Base-by-base conservation (phyloP, 371 early-diverging fungal species). In the Mortierella sp. region DNA sequence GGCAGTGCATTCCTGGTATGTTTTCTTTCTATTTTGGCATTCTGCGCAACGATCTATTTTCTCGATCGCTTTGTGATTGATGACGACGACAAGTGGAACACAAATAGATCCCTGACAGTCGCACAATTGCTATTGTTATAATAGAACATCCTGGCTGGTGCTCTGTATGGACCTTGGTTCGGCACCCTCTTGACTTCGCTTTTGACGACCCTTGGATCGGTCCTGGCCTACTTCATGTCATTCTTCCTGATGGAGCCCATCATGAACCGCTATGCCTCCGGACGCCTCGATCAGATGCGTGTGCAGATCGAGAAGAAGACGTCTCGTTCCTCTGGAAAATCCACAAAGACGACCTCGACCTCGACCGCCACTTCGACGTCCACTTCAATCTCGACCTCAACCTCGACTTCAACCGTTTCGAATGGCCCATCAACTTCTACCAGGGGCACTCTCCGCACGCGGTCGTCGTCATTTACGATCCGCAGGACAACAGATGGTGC, bases 71-170 rank as follows among this genome's bases (percentile, higher is more conserved):
- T 58, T 34, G 41, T 43, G 70, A 37, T 37, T 16, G 39, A 66
- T 40, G 53, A 48, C 40, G 34, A 61, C 53, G 14, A 39, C 29
- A 9, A 31, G 29, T 16, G 19, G 19, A 19, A 45, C 43, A n/a
- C n/a, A n/a, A n/a, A n/a, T 52, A n/a, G 43, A 43, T 43, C 50
- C 24, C n/a, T 58, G 34, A 58, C 31, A 10, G 34, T 55, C 58
- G 4, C 19, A 29, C 58, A 29, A 34, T 58, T 19, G 34, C 48
- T 8, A 58, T 19, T 45, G 26, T 76, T 11, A 37, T 53, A 24
- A 39, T 61, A 86, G 86, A 86, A 86, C 47, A 77, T 86, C 45
- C 61, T 86, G 61, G 86, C 86, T 16, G 86, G 86, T 13, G 86
- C 86, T 19, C 52, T 86, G 13, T 86, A 86, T 71, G 86, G 86